Evolutionary conservation across 768 basidiomycete genomes (phyloP), one percentile per base, ranked within the genome.

Genomic region (Chlorophyllum brunneum): DNA sequence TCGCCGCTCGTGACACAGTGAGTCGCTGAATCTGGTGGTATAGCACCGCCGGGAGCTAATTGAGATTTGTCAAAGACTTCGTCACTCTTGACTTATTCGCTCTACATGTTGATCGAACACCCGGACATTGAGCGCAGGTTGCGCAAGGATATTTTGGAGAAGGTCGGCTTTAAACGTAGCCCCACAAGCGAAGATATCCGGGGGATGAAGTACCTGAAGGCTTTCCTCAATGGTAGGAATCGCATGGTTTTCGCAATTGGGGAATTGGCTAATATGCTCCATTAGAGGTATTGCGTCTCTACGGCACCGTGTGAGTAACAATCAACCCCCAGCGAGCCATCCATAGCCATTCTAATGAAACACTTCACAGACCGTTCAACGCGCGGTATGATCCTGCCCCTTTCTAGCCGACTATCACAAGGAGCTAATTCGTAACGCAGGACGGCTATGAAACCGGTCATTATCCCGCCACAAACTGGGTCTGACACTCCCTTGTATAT

Each of bases 311-410:
- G n/a, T n/a, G n/a, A n/a, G n/a, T n/a, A n/a, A n/a, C n/a, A n/a
- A n/a, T n/a, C n/a, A n/a, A n/a, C n/a, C n/a, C n/a, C n/a, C n/a
- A n/a, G n/a, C n/a, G n/a, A n/a, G n/a, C n/a, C n/a, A n/a, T n/a
- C n/a, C n/a, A n/a, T n/a, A n/a, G n/a, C n/a, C n/a, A n/a, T n/a
- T n/a, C n/a, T n/a, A n/a, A n/a, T n/a, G n/a, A n/a, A n/a, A n/a
- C n/a, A n/a, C n/a, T n/a, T n/a, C n/a, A n/a, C 22, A 56, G 56
- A 7, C 56, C 56, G 5, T 26, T 54, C 29, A 45, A 56, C 33
- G 24, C 11, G 18, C 34, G 51, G 51, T 54, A 48, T n/a, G n/a
- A n/a, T n/a, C n/a, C n/a, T 8, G 38, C 31, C 22, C n/a, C 18
- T 23, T 11, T 8, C 9, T 20, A 40, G 20, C 16, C 4, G 5